Evolutionary conservation across 1,284 basidiomycete genomes (phyloP), one percentile per base, ranked within the genome.

Genomic region (Puccinia hordei): DNA sequence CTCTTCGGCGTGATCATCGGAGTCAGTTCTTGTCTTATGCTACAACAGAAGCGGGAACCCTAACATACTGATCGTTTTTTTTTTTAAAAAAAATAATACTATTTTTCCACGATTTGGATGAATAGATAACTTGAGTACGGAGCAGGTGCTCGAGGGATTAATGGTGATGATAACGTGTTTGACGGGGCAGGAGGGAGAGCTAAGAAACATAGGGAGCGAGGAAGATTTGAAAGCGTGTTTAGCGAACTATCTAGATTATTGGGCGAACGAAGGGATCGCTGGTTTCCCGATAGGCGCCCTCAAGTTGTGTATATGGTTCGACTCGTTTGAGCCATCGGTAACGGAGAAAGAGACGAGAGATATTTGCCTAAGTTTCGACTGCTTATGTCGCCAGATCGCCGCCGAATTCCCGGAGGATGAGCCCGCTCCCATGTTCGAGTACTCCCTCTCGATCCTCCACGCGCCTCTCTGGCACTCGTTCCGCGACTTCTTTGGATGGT

Each of bases 301-400:
- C 6, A 71, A 71, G 41, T 8, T 71, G 44, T 33, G 44, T 35
- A 12, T 71, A 22, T 71, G 68, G 68, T 4, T 71, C n/a, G 68
- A 71, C 30, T 10, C 46, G 41, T 33, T 5, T 9, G 68, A 71
- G 17, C 68, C 68, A 22, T 13, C 17, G 51, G 46, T 71, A 17
- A 33, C 68, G 27, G 17, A 71, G 30, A 27, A 71, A 19, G 68
- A 71, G 33, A 44, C 68, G 6, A 2, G 1, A 13, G 46, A 49
- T 24, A 51, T 71, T 33, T 17, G 46, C 5, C 9, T 22, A 19
- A n/a, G 68, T 17, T 71, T 71, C 22, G 68, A 71, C 22, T 27
- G n/a, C 8, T 13, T 71, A 12, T 17, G 9, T 19, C 15, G 30
- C n/a, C 10, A 30, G 22, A 66, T 66, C 41, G 63, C 41, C 6